Conservation (phyloP, 441 rosid genomes). For the Sinapis alba region DNA sequence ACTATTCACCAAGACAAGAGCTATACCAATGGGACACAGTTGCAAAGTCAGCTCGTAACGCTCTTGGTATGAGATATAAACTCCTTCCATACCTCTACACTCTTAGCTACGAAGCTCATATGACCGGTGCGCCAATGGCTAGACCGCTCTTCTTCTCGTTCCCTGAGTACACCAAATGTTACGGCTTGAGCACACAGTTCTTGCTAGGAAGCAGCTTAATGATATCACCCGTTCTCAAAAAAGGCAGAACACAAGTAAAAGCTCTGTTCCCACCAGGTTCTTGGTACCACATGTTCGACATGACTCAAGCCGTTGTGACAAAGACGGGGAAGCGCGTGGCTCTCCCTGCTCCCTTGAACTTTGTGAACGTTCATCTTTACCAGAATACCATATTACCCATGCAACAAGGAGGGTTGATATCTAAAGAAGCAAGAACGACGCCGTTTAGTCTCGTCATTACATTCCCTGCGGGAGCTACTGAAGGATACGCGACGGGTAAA, state of each 20-base stretch:
- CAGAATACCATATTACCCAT: conserved; percentile 82
- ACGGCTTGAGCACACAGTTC: conserved; percentile 89
- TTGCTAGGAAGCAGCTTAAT: conserved; percentile 84
- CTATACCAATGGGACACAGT: conserved; percentile 94
- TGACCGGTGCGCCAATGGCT: conserved; percentile 85
- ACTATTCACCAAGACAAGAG: conserved; percentile 93
- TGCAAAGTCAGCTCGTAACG: conserved; percentile 83
- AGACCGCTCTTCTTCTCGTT: conserved; percentile 97
- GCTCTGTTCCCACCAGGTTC: conserved; percentile 93
- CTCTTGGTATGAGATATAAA: conserved; percentile 91
- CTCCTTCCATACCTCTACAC: conserved; percentile 89
- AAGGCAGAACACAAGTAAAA: conserved; percentile 69
- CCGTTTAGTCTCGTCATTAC: conserved; percentile 77
- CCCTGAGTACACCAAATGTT: conserved; percentile 64
- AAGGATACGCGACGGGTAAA: conserved; percentile 69
- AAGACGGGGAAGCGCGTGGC: conserved; percentile 57
- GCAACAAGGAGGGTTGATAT: conserved; percentile 89
- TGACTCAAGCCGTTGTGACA: conserved; percentile 58
- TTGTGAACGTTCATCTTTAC: conserved; percentile 82
- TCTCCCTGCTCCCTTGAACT: conserved; percentile 78
- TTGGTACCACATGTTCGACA: conserved; percentile 88
- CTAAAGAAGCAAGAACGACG: conserved; percentile 81
- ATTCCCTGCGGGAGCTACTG: conserved; percentile 68
- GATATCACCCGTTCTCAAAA: conserved; percentile 90
- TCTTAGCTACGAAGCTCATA: conserved; percentile 76